Conservation (phyloP, 2,329 filamentous ascomycete genomes). For the Trichoderma brevicompactum region DNA sequence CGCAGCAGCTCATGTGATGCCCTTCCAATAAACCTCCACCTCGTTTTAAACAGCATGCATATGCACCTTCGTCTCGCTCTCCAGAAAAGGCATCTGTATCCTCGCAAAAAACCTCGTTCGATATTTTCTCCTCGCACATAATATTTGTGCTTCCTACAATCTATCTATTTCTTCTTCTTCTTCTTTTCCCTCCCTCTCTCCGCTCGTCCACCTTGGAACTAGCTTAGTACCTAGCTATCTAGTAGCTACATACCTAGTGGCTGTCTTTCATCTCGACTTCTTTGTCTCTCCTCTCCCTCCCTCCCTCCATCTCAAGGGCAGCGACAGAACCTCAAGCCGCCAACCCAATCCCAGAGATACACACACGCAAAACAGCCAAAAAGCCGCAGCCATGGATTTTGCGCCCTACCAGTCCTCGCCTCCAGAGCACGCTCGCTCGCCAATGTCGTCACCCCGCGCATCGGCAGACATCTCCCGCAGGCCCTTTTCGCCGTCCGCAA, state of each 20-base stretch:
- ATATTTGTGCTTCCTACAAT: background rate
- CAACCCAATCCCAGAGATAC: too few relatives aligned
- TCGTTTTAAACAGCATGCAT: background rate
- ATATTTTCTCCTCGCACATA: too few relatives aligned
- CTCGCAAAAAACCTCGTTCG: background rate
- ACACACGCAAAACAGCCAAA: too few relatives aligned
- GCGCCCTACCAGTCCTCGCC: constrained; percentile 94
- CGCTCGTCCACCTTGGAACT: background rate
- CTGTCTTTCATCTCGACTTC: background rate
- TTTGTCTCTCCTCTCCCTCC: background rate
- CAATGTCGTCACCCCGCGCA: constrained; percentile 59
- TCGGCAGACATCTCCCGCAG: constrained; percentile 61
- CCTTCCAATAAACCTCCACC: background rate
- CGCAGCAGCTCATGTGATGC: constrained; percentile 2
- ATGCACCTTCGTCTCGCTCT: background rate
- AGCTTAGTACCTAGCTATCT: background rate
- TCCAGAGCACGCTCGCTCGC: constrained; percentile 83
- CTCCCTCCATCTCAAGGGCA: background rate
- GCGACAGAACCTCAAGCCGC: background rate
- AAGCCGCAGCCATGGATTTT: constrained; percentile 73
- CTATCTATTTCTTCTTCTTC: background rate
- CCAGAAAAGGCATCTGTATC: background rate
- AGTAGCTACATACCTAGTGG: too few relatives aligned
- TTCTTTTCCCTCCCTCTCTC: background rate
- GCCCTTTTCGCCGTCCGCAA: constrained; percentile 54